Percentiles rank a stretch among this genome's conserved stretches.
These are phyloP conservation scores for Trypanosoma brucei DNA, from an alignment of 208 protist genomes.

Conservation along the genomic window DNA sequence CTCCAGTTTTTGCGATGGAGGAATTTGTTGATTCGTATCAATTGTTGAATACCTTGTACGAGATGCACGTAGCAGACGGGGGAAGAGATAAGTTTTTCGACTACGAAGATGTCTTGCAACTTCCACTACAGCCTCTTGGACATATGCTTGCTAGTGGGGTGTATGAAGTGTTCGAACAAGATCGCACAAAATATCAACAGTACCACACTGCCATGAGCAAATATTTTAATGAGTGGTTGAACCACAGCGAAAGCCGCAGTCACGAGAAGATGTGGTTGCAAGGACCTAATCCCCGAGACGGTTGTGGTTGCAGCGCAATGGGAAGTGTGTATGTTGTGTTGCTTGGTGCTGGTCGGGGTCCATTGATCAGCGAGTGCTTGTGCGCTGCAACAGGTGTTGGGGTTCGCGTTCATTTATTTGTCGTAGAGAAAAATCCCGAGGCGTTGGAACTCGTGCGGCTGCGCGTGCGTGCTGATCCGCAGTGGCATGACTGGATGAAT, in stretches of 20 bases:
- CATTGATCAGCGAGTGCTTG: slow-evolving; percentile 88
- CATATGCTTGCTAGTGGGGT: slow-evolving; percentile 96
- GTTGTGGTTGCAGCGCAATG: slow-evolving; percentile 25
- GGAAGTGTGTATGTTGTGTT: slow-evolving; percentile 89
- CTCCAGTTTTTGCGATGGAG: slow-evolving; percentile 44
- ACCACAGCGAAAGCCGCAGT: slow-evolving; percentile 22
- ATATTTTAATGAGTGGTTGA: slow-evolving; percentile 64
- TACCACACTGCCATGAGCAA: slow-evolving; percentile 88
- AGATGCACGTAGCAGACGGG: slow-evolving; percentile 33
- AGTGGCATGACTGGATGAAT: slow-evolving; percentile 50
- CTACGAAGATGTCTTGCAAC: slow-evolving; percentile 91
- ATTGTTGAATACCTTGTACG: slow-evolving; percentile 61
- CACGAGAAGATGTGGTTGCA: slow-evolving; percentile 20
- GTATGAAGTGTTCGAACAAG: slow-evolving; percentile 98
- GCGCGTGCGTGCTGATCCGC: slow-evolving; percentile 43
- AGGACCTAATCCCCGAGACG: slow-evolving; percentile 6
- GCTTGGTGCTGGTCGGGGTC: slow-evolving; percentile 96
- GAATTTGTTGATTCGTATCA: slow-evolving; percentile 62
- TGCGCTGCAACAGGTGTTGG: slow-evolving; percentile 58
- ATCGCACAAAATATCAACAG: slow-evolving; percentile 95
- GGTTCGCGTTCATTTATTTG: slow-evolving; percentile 86
- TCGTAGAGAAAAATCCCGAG: slow-evolving; percentile 98
- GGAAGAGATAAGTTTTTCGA: slow-evolving; percentile 49
- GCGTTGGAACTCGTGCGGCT: slow-evolving; percentile 90
- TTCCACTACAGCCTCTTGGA: slow-evolving; percentile 95